phyloP scores from a whole-genome alignment of 2,329 filamentous ascomycete species.

The Acrodontium crateriforme region DNA sequence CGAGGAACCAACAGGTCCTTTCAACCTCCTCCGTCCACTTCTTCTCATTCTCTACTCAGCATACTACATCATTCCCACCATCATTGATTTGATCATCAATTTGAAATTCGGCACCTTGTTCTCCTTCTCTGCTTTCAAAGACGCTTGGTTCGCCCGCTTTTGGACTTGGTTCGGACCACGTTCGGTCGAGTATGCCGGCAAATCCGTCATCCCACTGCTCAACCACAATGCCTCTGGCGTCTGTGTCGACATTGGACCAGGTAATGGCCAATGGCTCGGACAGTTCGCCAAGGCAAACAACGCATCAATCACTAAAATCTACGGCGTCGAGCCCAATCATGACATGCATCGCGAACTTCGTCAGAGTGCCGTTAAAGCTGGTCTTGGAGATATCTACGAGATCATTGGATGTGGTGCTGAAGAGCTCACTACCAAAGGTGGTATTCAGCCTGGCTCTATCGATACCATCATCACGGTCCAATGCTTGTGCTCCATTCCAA shows the following conservation, averaged over 20 bases:
- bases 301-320: conserved; percentile 31
- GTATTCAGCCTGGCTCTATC: conserved; percentile 38
- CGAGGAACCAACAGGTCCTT: conserved; percentile 9
- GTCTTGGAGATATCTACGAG: conserved; percentile 44
- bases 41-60: conserved; percentile 38
- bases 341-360: conserved; percentile 38
- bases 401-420: conserved; percentile 51
- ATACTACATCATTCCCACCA: conserved; percentile 38
- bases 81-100: conserved; percentile 26
- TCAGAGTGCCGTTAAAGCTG: conserved; percentile 35
- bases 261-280: conserved; percentile 46
- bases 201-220: conserved; percentile 40
- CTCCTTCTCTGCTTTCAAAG: conserved; percentile 20
- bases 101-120: conserved; percentile 14
- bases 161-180: conserved; percentile 43
- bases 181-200: conserved; percentile 30
- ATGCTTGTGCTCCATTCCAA: conserved; percentile 51
- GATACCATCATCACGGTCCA: conserved; percentile 47
- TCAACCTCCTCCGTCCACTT: conserved; percentile 21
- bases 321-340: conserved; percentile 51
- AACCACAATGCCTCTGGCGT: conserved; percentile 35
- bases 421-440: conserved; percentile 32
- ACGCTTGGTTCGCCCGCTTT: conserved; percentile 47
- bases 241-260: conserved; percentile 50
- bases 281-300: conserved; percentile 29